These are phyloP conservation scores for Volvox reticuliferus DNA, from an alignment of 139 green algal genomes.

Conservation along the genomic window DNA sequence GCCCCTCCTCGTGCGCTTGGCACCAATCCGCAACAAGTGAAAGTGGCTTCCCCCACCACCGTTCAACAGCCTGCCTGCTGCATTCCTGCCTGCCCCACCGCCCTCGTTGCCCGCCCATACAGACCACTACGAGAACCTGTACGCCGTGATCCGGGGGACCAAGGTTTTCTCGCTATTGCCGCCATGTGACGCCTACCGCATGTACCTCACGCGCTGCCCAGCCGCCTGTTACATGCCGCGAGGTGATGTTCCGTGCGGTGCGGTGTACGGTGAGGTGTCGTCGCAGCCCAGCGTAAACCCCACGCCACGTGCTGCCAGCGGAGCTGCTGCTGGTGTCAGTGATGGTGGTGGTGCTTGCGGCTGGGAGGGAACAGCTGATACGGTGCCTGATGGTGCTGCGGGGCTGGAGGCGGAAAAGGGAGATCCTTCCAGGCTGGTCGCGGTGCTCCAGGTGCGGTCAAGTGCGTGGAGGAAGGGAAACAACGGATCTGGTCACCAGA, in stretches of 20 bases:
- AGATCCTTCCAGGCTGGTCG: not conserved
- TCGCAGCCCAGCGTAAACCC: not conserved
- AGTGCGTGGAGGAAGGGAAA: not conserved
- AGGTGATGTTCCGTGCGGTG: not conserved
- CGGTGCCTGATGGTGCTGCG: not conserved
- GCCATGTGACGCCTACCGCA: constrained; percentile 78
- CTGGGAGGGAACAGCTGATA: not conserved
- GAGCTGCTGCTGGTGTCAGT: not conserved
- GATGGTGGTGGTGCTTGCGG: not conserved
- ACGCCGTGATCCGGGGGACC: constrained; percentile 78
- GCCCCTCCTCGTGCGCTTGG: no score
- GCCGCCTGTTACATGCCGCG: constrained; percentile 22
- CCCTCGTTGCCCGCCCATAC: no score
- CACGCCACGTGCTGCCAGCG: not conserved
- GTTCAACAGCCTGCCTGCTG: no score
- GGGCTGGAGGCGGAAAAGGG: not conserved
- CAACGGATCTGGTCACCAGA: no score
- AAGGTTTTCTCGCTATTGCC: constrained; percentile 90
- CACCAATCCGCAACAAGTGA: no score
- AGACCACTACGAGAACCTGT: constrained; percentile 90
- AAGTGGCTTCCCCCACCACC: no score
- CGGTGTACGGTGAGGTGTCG: constrained; percentile 1
- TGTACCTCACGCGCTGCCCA: constrained; percentile 61
- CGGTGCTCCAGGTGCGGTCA: not conserved
- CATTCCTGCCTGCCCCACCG: not conserved